phyloP scores from a whole-genome alignment of 768 basidiomycete species.

The Tylopilus sp. region DNA sequence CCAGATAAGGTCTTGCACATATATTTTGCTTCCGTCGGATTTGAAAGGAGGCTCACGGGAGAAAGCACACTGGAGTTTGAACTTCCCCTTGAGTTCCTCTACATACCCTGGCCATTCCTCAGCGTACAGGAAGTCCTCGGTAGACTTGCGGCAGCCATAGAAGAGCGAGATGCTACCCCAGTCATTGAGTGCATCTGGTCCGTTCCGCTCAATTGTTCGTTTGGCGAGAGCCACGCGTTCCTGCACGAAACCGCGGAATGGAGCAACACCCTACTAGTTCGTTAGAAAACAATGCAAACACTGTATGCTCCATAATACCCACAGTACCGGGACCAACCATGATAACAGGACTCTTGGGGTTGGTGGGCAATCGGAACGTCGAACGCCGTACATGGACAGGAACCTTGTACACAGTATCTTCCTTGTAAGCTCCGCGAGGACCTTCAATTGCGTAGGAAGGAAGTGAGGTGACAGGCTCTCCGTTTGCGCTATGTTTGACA shows the following conservation, averaged over 20 bases:
- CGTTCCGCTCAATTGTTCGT: slow-evolving; percentile 93
- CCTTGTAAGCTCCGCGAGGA: slow-evolving; percentile 81
- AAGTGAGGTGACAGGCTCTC: slow-evolving; percentile 48
- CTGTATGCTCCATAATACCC: slow-evolving; percentile 32
- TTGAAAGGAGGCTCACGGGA: slow-evolving; percentile 85
- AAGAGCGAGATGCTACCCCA: slow-evolving; percentile 96
- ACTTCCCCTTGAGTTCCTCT: slow-evolving; percentile 87
- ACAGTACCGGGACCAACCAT: slow-evolving; percentile 99
- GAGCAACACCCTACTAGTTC: slow-evolving; percentile 82
- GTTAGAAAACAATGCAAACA: slow-evolving; percentile 3
- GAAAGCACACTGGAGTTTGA: slow-evolving; percentile 85
- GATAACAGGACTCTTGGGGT: slow-evolving; percentile 96
- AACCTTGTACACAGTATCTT: slow-evolving; percentile 69
- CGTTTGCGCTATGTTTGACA: slow-evolving; percentile 72
- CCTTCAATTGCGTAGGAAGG: slow-evolving; percentile 88
- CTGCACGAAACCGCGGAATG: slow-evolving; percentile 98
- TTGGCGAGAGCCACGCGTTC: slow-evolving; percentile 96
- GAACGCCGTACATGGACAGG: slow-evolving; percentile 95
- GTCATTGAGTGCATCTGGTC: slow-evolving; percentile 85
- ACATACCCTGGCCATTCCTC: slow-evolving; percentile 93
- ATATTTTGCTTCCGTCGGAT: slow-evolving; percentile 91
- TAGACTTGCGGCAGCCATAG: slow-evolving; percentile 90
- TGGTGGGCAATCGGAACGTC: slow-evolving; percentile 95
- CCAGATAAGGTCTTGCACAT: slow-evolving; percentile 98
- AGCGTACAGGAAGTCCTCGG: slow-evolving; percentile 89